Evolutionary conservation across 805 yeast genomes (phyloP).

Genomic region (Cyberlindnera xylosilytica): DNA sequence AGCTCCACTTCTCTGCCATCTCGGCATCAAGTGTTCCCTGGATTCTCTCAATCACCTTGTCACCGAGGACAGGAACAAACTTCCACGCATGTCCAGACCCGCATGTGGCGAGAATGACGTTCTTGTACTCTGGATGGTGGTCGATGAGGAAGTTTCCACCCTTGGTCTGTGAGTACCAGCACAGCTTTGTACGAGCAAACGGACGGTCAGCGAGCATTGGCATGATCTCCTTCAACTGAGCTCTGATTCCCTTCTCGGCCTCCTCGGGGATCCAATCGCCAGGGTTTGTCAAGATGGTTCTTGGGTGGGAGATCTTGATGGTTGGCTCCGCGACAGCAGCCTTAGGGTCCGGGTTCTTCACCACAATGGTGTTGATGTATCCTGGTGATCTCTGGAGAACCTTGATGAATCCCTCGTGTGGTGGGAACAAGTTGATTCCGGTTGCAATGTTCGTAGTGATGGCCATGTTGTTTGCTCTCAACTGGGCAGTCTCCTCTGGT

Average conservation of each 20-base stretch:
- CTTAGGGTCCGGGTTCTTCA: slow-evolving; percentile 1
- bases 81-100: slow-evolving; percentile 34
- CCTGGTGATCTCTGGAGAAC: slow-evolving; percentile 17
- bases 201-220: slow-evolving; percentile 13
- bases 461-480: slow-evolving; percentile 10
- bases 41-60: slow-evolving; percentile 15
- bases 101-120: slow-evolving; percentile 31
- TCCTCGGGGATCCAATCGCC: slow-evolving; percentile 17
- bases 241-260: slow-evolving; percentile 15
- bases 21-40: slow-evolving; percentile 7
- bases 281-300: slow-evolving; percentile 14
- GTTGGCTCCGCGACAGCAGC: neutral
- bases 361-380: slow-evolving; percentile 9
- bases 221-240: slow-evolving; percentile 28
- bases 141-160: slow-evolving; percentile 30
- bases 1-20: slow-evolving; percentile 11
- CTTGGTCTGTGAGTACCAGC: slow-evolving; percentile 35
- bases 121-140: slow-evolving; percentile 25
- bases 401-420: slow-evolving; percentile 15
- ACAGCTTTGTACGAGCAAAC: slow-evolving; percentile 33
- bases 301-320: slow-evolving; percentile 10
- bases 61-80: slow-evolving; percentile 31
- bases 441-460: slow-evolving; percentile 17
- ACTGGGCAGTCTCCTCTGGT: slow-evolving; percentile 10
- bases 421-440: slow-evolving; percentile 21